Percentiles rank a stretch among this genome's conserved stretches.
Evolutionary conservation across 1,284 basidiomycete species (phyloP).

Genomic region (Fistulinella cinereoalba): DNA sequence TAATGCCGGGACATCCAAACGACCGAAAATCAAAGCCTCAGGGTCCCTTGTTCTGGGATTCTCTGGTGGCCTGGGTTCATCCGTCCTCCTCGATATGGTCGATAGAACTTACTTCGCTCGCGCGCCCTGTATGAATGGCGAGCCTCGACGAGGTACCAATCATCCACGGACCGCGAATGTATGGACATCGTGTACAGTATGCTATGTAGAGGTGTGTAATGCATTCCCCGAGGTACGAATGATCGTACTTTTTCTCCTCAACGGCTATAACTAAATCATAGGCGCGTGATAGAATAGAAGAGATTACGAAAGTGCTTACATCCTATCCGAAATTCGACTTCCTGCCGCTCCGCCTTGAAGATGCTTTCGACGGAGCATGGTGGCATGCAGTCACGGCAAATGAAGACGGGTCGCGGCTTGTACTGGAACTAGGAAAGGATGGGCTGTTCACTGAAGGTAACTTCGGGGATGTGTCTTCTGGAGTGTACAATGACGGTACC

Average conservation of each 20-base stretch:
- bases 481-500: constrained; percentile 4
- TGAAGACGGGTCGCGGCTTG: constrained; percentile 28
- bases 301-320: constrained; percentile 46
- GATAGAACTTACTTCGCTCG: constrained; percentile 57
- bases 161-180: constrained; percentile 63
- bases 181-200: constrained; percentile 61
- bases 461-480: not conserved
- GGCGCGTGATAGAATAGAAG: constrained; percentile 54
- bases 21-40: constrained; percentile 56
- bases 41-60: constrained; percentile 66
- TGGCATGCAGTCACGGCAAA: constrained; percentile 47
- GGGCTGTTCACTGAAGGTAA: constrained; percentile 37
- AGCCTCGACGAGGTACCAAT: constrained; percentile 52
- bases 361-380: constrained; percentile 71
- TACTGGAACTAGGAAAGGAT: constrained; percentile 50
- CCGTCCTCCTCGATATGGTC: constrained; percentile 67
- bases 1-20: constrained; percentile 36
- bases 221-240: constrained; percentile 58
- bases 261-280: constrained; percentile 31
- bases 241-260: constrained; percentile 2
- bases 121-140: constrained; percentile 23
- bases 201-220: constrained; percentile 66
- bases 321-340: constrained; percentile 55
- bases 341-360: constrained; percentile 59
- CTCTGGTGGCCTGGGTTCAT: constrained; percentile 74